Percentiles rank a stretch among this genome's conserved stretches.
Conservation (phyloP, 192 early-diverging fungal species). For the Coemansia sp. region DNA sequence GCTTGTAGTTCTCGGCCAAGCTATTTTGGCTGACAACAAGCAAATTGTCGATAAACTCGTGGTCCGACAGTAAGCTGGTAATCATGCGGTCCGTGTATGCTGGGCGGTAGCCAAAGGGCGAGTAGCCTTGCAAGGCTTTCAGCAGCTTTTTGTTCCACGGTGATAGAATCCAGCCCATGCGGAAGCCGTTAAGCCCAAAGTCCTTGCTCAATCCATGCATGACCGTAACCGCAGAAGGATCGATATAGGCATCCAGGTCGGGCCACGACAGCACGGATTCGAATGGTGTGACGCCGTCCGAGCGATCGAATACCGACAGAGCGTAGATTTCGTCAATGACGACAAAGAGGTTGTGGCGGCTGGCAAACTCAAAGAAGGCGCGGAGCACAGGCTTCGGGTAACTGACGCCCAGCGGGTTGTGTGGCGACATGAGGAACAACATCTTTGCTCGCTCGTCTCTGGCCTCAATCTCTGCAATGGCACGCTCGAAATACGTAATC, state of each 20-base stretch:
- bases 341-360: slow-evolving; percentile 59
- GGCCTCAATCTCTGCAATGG: slow-evolving; percentile 44
- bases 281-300: slow-evolving; percentile 53
- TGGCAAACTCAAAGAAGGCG: slow-evolving; percentile 62
- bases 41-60: slow-evolving; percentile 57
- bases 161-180: slow-evolving; percentile 62
- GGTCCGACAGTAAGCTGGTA: slow-evolving; percentile 57
- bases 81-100: slow-evolving; percentile 59
- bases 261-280: slow-evolving; percentile 59
- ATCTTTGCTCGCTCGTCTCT: slow-evolving; percentile 35
- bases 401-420: slow-evolving; percentile 65
- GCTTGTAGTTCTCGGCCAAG: slow-evolving; percentile 56
- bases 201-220: slow-evolving; percentile 83
- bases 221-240: slow-evolving; percentile 63
- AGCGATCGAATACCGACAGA: slow-evolving; percentile 57
- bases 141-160: slow-evolving; percentile 59
- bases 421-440: slow-evolving; percentile 71
- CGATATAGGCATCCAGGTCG: slow-evolving; percentile 59
- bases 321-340: slow-evolving; percentile 84
- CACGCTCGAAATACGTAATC: slow-evolving; percentile 47
- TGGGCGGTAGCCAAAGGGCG: slow-evolving; percentile 64
- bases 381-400: slow-evolving; percentile 56
- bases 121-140: slow-evolving; percentile 19
- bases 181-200: slow-evolving; percentile 75
- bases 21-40: slow-evolving; percentile 57